phyloP scores from a whole-genome alignment of 805 yeast species.

The Wickerhamiella azymoides region DNA sequence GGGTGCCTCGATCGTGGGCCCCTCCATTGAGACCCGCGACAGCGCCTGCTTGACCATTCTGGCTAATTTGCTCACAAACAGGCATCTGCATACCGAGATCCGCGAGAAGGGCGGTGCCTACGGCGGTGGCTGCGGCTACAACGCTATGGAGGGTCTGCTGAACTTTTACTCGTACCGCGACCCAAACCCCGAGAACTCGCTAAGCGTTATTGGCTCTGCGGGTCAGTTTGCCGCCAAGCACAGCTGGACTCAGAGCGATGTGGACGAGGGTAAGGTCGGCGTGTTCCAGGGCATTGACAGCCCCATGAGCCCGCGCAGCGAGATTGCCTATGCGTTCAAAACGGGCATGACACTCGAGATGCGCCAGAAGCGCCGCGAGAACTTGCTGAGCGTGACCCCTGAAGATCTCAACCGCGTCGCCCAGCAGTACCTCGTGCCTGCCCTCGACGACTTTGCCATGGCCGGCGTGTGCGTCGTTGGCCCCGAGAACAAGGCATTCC shows the following conservation, averaged over 20 bases:
- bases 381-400: conserved; percentile 50
- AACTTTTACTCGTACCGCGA: conserved; percentile 86
- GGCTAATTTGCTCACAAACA: conserved; percentile 67
- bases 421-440: conserved; percentile 42
- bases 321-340: conserved; percentile 54
- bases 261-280: conserved; percentile 81
- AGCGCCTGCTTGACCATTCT: conserved; percentile 78
- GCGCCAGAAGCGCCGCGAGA: conserved; percentile 68
- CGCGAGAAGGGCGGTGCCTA: conserved; percentile 97
- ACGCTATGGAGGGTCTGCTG: conserved; percentile 66
- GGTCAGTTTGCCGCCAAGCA: conserved; percentile 35
- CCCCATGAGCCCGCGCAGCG: conserved; percentile 66
- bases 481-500: conserved; percentile 9
- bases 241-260: conserved; percentile 48
- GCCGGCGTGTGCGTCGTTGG: conserved; percentile 17
- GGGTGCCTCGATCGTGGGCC: conserved; percentile 52
- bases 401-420: conserved; percentile 51
- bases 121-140: conserved; percentile 86
- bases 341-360: conserved; percentile 63
- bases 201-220: conserved; percentile 41
- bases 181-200: conserved; percentile 67
- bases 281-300: conserved; percentile 88
- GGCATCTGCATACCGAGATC: conserved; percentile 73
- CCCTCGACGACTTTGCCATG: neutral
- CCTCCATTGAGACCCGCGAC: conserved; percentile 51